Conservation (phyloP, 2,329 filamentous ascomycete species). For the Grosmannia serpens region DNA sequence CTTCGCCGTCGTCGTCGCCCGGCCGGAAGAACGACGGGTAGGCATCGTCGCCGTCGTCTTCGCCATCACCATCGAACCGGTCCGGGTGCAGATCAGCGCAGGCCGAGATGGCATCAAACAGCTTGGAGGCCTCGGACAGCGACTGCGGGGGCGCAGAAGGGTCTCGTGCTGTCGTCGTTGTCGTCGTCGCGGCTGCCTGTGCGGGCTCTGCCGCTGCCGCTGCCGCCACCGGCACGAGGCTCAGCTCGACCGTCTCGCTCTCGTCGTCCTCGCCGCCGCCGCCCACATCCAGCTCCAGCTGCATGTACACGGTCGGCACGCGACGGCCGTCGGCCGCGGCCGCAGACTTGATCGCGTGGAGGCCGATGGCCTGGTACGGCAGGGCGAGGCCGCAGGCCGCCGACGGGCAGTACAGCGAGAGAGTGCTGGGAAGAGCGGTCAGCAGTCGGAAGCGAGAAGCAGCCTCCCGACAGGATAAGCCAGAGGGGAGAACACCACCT, state of each 20-base stretch:
- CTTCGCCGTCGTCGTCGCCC: conserved; percentile 39
- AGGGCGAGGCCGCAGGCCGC: conserved; percentile 53
- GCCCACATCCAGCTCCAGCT: conserved; percentile 52
- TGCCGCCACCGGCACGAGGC: conserved; percentile 39
- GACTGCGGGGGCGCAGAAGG: conserved; percentile 10
- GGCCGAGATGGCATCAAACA: conserved; percentile 59
- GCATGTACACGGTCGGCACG: conserved; percentile 50
- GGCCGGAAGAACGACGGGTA: conserved; percentile 46
- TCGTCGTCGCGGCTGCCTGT: not conserved
- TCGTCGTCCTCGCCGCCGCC: conserved; percentile 48
- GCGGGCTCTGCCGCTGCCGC: conserved; percentile 1
- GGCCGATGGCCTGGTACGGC: conserved; percentile 61
- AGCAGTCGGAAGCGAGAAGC: no score
- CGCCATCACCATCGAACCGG: conserved; percentile 41
- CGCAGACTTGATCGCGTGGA: conserved; percentile 61
- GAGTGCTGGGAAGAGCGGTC: conserved; percentile 25
- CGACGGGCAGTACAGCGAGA: conserved; percentile 52
- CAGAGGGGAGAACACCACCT: conserved; percentile 9
- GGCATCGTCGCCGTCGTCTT: conserved; percentile 40
- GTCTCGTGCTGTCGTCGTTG: not conserved
- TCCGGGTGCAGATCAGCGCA: conserved; percentile 72
- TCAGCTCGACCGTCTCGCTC: conserved; percentile 53
- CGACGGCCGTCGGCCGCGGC: conserved; percentile 21
- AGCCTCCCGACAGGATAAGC: not conserved
- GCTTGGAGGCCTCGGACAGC: conserved; percentile 22